Evolutionary conservation across 192 early-diverging fungal species (phyloP).

Genomic region (Entomortierella parvispora): DNA sequence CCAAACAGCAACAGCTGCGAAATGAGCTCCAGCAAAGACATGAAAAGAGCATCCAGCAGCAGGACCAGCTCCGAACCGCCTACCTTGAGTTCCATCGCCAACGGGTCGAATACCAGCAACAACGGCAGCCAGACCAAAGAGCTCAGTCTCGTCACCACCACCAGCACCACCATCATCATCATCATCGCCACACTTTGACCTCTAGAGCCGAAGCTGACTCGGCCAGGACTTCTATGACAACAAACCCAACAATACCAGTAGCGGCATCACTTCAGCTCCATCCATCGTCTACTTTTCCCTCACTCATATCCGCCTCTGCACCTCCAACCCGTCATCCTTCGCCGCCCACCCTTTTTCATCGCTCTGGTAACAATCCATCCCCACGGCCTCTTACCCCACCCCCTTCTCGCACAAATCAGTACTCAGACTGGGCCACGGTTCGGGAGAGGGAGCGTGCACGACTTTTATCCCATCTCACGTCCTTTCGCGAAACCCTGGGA

Average conservation of each 20-base stretch:
- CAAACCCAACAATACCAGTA: background rate
- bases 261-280: background rate
- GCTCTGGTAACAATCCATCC: background rate
- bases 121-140: slow-evolving; percentile 1
- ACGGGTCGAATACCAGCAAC: slow-evolving; percentile 8
- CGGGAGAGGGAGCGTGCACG: slow-evolving; percentile 21
- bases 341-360: background rate
- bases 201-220: background rate
- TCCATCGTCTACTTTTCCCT: no score
- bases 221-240: background rate
- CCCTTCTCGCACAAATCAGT: background rate
- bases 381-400: background rate
- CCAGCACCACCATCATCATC: slow-evolving; percentile 3
- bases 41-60: slow-evolving; percentile 2
- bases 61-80: slow-evolving; percentile 3
- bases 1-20: slow-evolving; percentile 9
- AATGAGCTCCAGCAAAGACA: slow-evolving; percentile 7
- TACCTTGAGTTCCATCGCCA: slow-evolving; percentile 32
- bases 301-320: background rate
- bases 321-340: background rate
- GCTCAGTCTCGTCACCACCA: background rate
- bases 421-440: slow-evolving; percentile 10
- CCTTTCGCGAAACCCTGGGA: background rate
- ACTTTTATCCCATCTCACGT: slow-evolving; percentile 1
- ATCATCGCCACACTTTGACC: background rate